Evolutionary conservation across 768 basidiomycete genomes (phyloP), one percentile per base, ranked within the genome.

Genomic region (Royoungia palumana): DNA sequence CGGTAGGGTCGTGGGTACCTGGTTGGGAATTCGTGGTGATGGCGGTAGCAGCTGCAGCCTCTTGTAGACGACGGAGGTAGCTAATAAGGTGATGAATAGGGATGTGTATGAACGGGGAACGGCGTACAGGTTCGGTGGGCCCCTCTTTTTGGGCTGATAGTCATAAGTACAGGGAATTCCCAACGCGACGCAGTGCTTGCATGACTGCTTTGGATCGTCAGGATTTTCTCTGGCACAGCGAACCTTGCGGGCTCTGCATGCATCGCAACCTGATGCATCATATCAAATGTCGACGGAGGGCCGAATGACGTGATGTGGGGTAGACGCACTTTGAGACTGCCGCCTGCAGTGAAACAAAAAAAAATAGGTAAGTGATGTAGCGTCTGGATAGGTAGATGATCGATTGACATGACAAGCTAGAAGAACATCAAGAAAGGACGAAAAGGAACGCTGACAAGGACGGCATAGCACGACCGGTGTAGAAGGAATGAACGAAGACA

Each of bases 111-210:
- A 25, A 28, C 30, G 17, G 20, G 22, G 38, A 46, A 36, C 9
- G 24, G 63, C 83, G 68, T 68, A 94, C 88, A 93, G 75, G 67
- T 94, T 94, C 2, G 92, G 93, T 4, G 93, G 93, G 0, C 93
- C 93, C 47, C 93, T 75, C 69, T 94, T 94, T 75, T 93, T 93
- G 17, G 93, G 93, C 64, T 89, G 87, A 65, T 94, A 94, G 62
- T 91, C 87, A 58, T 94, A 95, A 1, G 88, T 92, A 66, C 93
- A 94, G 6, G 83, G 79, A 41, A 93, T 87, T 17, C 82, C 85
- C 42, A 94, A 80, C 1, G 85, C 78, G 57, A 86, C 75, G 65
- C 90, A 94, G 63, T 93, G 90, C 64, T 89, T 92, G 85, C 90
- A 93, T 8, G 85, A 76, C 55, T 82, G 82, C 66, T 84, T 86